Base-by-base conservation (phyloP, 768 basidiomycete genomes). In the Boletus fagicola region DNA sequence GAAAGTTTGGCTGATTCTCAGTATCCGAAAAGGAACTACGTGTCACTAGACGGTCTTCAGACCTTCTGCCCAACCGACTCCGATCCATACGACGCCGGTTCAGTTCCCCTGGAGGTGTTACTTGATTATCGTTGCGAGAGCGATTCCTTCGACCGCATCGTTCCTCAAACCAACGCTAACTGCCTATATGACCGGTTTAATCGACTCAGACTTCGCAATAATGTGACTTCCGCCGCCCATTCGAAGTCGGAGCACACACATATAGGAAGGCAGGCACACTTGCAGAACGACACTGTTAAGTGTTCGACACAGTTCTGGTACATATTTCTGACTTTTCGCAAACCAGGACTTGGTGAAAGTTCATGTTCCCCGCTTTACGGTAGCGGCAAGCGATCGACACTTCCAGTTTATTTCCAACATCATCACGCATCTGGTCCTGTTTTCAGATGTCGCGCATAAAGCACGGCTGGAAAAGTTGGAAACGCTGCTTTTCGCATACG, bases 131-230 rank as follows among this genome's bases (percentile, higher is more conserved):
- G 87, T 45, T 90, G 89, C 66, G 90, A 94, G 73, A 88, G 85
- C 58, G 77, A 78, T 48, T 84, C 84, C 49, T 96, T 96, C 70
- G 92, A 96, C 65, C 88, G 93, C 3, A 80, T 98, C 39, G 90
- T 98, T 7, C 90, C 92, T 3, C 90, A 92, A 71, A 92, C 94
- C 0, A 85, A 91, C 56, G 90, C 90, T 0, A 85, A 81, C 5
- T 83, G 96, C 59, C 88, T 86, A 47, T 93, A 94, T 68, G 95
- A 98, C 78, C 94, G 92, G 69, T 96, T 96, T 77, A 98, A 98
- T 73, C 87, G 88, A 42, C 80, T 97, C 10, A 86, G 95, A 36
- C 75, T 94, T 51, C 86, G 87, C 44, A 92, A 86, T 62, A 84
- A 83, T 59, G 74, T 87, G 31, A 84, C 86, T 33, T 81, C 84